Conservation (phyloP, 768 basidiomycete genomes). For the Tricholomella constricta region DNA sequence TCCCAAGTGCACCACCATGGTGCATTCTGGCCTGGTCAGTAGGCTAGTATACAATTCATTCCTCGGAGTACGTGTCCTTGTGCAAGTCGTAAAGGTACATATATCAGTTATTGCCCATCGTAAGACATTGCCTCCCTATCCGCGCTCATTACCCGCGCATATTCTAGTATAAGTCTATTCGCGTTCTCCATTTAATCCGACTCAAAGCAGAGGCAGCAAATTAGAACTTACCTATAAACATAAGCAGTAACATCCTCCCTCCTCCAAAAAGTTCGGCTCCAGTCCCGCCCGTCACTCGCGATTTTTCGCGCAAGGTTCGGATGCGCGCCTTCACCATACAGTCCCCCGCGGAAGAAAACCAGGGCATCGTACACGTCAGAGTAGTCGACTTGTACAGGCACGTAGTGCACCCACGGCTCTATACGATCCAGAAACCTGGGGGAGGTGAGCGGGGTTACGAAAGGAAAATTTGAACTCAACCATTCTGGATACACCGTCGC, state of each 20-base stretch:
- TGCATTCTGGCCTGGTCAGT: no score
- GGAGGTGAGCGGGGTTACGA: background rate
- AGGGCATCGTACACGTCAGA: slow-evolving; percentile 64
- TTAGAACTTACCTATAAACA: slow-evolving; percentile 39
- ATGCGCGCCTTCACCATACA: slow-evolving; percentile 48
- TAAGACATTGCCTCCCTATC: slow-evolving; percentile 32
- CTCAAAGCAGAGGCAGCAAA: background rate
- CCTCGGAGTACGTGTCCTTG: no score
- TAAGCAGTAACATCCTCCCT: slow-evolving; percentile 52
- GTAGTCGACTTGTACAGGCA: slow-evolving; percentile 58
- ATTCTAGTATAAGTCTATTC: slow-evolving; percentile 28
- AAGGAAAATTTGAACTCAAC: slow-evolving; percentile 28
- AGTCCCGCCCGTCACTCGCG: slow-evolving; percentile 18
- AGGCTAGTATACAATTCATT: no score
- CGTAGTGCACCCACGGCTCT: slow-evolving; percentile 65
- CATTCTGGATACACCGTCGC: slow-evolving; percentile 65
- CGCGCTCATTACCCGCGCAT: slow-evolving; percentile 29
- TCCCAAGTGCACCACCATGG: no score
- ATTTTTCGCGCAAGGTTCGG: slow-evolving; percentile 46
- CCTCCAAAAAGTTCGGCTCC: slow-evolving; percentile 49
- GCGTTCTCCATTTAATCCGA: background rate
- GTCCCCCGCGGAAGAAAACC: slow-evolving; percentile 61
- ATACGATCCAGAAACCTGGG: slow-evolving; percentile 25
- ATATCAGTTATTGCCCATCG: slow-evolving; percentile 6
- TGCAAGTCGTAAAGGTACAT: no score